Evolutionary conservation across 176 grass and related monocot species (phyloP).

Genomic region (Guadua angustifolia): DNA sequence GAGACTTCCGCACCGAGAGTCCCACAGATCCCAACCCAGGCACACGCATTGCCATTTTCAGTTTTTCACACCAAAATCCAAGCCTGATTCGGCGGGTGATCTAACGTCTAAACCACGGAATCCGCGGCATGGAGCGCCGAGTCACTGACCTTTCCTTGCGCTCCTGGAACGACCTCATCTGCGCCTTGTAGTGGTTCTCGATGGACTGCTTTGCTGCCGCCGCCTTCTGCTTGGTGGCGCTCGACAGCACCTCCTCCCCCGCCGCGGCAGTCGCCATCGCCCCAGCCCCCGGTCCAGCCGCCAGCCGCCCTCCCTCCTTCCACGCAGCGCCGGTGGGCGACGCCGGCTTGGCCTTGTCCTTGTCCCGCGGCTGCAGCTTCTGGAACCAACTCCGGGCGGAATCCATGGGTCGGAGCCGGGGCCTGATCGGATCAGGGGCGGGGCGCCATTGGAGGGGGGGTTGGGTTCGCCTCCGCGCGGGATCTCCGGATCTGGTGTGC

Average conservation of each 20-base stretch:
- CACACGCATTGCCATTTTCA: background rate
- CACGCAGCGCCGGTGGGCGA: conserved; percentile 10
- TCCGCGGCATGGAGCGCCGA: background rate
- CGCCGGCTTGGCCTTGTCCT: conserved; percentile 45
- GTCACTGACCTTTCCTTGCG: conserved; percentile 73
- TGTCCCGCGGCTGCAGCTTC: conserved; percentile 66
- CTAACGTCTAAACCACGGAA: background rate
- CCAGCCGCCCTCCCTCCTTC: background rate
- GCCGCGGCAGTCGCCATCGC: background rate
- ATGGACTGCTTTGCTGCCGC: conserved; percentile 77
- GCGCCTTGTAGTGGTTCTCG: conserved; percentile 81
- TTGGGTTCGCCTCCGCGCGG: background rate
- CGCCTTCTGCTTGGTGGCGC: conserved; percentile 64
- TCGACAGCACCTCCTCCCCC: conserved; percentile 49
- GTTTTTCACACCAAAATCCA: background rate
- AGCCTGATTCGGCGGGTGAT: background rate
- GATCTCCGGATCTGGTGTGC: conserved; percentile 46
- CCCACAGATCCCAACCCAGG: background rate
- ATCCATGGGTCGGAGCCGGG: conserved; percentile 45
- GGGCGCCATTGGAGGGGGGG: conserved; percentile 20
- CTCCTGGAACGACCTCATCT: conserved; percentile 67
- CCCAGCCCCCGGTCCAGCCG: no score
- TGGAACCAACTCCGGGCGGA: conserved; percentile 71
- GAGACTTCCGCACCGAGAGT: background rate
- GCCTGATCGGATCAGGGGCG: conserved; percentile 43